Conservation (phyloP, 257 asterid species). For the Gentiana macrophylla region DNA sequence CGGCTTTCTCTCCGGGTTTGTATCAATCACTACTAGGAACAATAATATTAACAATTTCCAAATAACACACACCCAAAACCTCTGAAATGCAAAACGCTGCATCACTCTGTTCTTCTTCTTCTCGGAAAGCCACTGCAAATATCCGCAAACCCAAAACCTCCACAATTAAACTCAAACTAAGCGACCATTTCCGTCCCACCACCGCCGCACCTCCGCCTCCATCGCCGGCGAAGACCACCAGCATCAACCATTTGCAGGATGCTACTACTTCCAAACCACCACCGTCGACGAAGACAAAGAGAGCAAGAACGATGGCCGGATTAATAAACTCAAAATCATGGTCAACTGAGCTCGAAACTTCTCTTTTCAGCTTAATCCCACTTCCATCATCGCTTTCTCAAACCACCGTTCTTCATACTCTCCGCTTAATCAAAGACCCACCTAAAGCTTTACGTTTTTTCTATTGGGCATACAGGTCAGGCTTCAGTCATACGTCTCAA, state of each 20-base stretch:
- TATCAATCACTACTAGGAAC: too few relatives aligned
- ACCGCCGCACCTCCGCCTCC: slow-evolving; percentile 1
- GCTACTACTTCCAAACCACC: slow-evolving; percentile 3
- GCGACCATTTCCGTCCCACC: too few relatives aligned
- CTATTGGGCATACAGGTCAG: slow-evolving; percentile 47
- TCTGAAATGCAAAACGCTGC: not conserved
- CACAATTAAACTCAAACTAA: too few relatives aligned
- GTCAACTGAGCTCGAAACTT: slow-evolving; percentile 45
- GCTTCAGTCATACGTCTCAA: slow-evolving; percentile 43
- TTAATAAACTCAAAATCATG: slow-evolving; percentile 54
- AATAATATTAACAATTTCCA: too few relatives aligned
- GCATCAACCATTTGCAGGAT: not conserved
- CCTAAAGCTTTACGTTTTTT: slow-evolving; percentile 56
- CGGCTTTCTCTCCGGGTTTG: too few relatives aligned
- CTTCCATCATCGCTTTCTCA: slow-evolving; percentile 35
- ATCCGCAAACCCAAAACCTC: too few relatives aligned
- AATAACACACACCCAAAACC: not conserved
- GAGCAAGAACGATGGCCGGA: slow-evolving; percentile 42
- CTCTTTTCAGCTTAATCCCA: slow-evolving; percentile 36
- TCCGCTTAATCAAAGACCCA: slow-evolving; percentile 52
- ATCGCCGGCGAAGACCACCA: not conserved
- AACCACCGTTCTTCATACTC: slow-evolving; percentile 57
- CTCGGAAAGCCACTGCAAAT: not conserved
- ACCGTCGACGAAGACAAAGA: slow-evolving; percentile 23
- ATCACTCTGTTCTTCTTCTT: not conserved